These are phyloP conservation scores for Vigna angularis DNA, from an alignment of 306 rosid species.

Conservation along the genomic window DNA sequence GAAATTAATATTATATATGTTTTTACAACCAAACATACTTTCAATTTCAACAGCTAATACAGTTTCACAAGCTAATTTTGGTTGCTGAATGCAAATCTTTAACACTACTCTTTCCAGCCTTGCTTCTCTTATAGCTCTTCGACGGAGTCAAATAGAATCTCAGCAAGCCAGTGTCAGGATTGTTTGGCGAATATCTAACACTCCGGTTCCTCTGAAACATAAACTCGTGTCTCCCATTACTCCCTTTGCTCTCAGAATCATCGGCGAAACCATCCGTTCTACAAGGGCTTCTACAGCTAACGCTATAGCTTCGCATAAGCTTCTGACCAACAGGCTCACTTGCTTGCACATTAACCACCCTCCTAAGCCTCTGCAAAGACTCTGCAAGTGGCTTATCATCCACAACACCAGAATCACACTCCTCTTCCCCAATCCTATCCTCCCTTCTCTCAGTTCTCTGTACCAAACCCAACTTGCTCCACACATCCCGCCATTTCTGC, in stretches of 20 bases:
- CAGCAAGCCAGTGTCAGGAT: slow-evolving; percentile 68
- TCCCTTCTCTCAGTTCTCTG: slow-evolving; percentile 59
- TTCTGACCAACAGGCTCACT: slow-evolving; percentile 70
- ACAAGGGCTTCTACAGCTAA: slow-evolving; percentile 63
- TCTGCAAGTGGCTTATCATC: slow-evolving; percentile 52
- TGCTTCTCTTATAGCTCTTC: slow-evolving; percentile 73
- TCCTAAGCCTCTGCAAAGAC: slow-evolving; percentile 65
- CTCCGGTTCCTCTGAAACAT: slow-evolving; percentile 72
- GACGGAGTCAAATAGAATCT: slow-evolving; percentile 84
- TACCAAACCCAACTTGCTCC: slow-evolving; percentile 58
- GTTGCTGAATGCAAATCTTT: slow-evolving; percentile 54
- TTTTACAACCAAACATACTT: slow-evolving; percentile 64
- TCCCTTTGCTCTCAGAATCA: slow-evolving; percentile 51
- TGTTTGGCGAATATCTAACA: slow-evolving; percentile 68
- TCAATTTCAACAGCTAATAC: slow-evolving; percentile 32
- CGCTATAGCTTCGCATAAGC: slow-evolving; percentile 78
- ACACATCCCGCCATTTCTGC: slow-evolving; percentile 55
- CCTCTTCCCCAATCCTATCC: slow-evolving; percentile 42
- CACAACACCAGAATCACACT: slow-evolving; percentile 39
- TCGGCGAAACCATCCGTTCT: slow-evolving; percentile 52
- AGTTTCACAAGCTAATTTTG: slow-evolving; percentile 63
- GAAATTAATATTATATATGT: slow-evolving; percentile 43
- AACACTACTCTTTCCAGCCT: slow-evolving; percentile 62
- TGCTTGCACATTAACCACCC: slow-evolving; percentile 62
- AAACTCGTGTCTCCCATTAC: slow-evolving; percentile 63